Evolutionary conservation across 805 yeast species (phyloP).

Genomic region (Candida pseudoglaebosa): DNA sequence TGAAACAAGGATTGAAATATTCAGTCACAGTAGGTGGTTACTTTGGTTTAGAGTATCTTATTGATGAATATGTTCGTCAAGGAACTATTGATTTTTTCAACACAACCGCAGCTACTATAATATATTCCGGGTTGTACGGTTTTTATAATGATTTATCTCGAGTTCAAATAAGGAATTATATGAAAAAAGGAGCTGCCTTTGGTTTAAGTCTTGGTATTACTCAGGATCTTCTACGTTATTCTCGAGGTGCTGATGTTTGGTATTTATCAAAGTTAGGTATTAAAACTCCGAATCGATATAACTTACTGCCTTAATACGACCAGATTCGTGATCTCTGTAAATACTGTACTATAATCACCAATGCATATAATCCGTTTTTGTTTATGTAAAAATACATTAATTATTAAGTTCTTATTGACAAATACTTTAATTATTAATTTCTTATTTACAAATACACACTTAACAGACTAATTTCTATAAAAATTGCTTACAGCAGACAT

Average conservation of each 20-base stretch:
- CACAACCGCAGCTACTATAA: conserved; percentile 55
- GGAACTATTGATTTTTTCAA: conserved; percentile 57
- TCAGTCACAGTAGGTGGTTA: conserved; percentile 44
- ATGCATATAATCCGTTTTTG: too few species aligned
- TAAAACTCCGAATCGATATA: conserved; percentile 10
- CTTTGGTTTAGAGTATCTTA: conserved; percentile 57
- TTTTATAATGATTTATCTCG: conserved; percentile 37
- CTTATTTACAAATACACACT: too few species aligned
- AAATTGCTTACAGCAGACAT: too few species aligned
- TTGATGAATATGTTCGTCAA: conserved; percentile 46
- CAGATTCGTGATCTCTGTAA: background rate
- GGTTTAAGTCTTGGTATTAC: conserved; percentile 61
- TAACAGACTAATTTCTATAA: too few species aligned
- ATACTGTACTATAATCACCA: background rate
- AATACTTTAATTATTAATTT: too few species aligned
- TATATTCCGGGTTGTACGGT: conserved; percentile 53
- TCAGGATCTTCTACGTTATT: conserved; percentile 59
- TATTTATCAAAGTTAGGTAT: conserved; percentile 39
- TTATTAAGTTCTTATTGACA: too few species aligned
- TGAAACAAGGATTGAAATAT: conserved; percentile 32
- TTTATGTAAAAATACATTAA: too few species aligned
- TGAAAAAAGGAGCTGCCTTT: conserved; percentile 50
- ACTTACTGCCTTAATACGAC: background rate
- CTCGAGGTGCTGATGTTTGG: conserved; percentile 66
- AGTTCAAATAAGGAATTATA: conserved; percentile 39